phyloP scores from a whole-genome alignment of 768 basidiomycete genomes.

The Lepiota venenata region DNA sequence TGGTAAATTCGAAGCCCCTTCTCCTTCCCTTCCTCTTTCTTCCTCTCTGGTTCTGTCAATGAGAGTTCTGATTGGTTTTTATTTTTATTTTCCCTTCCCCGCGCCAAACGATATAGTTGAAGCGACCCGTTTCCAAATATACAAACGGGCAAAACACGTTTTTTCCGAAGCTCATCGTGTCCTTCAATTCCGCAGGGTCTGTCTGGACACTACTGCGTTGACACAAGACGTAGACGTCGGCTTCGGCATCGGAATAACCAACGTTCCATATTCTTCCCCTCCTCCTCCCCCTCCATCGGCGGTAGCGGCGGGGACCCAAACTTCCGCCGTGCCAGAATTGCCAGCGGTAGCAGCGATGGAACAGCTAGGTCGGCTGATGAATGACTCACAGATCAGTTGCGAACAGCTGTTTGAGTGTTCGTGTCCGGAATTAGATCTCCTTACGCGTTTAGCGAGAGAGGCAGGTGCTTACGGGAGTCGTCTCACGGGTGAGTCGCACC shows the following conservation, averaged over 20 bases:
- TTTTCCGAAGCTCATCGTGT: constrained; percentile 80
- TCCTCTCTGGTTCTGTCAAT: background rate
- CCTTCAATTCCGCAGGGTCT: constrained; percentile 69
- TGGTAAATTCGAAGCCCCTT: constrained; percentile 39
- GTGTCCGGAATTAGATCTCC: constrained; percentile 71
- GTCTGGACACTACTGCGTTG: constrained; percentile 38
- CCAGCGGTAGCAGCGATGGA: constrained; percentile 25
- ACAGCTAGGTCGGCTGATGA: constrained; percentile 70
- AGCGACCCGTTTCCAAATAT: constrained; percentile 77
- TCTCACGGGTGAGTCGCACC: constrained; percentile 59
- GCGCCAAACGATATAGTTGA: constrained; percentile 48
- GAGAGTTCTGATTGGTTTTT: background rate
- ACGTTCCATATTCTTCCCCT: constrained; percentile 2
- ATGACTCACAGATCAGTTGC: constrained; percentile 75
- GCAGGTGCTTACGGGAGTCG: constrained; percentile 81
- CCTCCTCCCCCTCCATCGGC: background rate
- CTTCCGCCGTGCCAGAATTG: background rate
- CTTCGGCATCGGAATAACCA: too few relatives aligned
- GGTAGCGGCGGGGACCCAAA: background rate
- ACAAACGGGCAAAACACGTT: constrained; percentile 80
- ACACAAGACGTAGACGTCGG: too few relatives aligned
- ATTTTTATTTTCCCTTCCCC: constrained; percentile 5
- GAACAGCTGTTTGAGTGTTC: constrained; percentile 71
- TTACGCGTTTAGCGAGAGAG: constrained; percentile 58
- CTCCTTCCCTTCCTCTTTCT: background rate